These are phyloP conservation scores for Odontarrhena argentea DNA, from an alignment of 345 rosid species.

Conservation along the genomic window DNA sequence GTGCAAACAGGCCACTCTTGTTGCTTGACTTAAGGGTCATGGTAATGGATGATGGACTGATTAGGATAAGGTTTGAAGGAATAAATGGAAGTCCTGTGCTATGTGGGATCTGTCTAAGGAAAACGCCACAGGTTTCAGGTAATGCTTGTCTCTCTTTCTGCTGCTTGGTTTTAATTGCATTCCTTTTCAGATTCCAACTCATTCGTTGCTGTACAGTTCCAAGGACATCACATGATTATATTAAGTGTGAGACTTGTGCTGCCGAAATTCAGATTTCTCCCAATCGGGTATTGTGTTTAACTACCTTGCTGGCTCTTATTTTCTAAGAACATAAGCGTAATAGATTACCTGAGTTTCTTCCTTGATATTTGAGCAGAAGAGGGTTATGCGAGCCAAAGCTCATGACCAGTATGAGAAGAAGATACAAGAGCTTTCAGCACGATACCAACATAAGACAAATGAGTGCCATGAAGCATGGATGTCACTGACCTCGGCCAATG, in stretches of 20 bases:
- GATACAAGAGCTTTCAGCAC: slow-evolving; percentile 71
- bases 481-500: slow-evolving; percentile 79
- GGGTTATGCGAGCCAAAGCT: slow-evolving; percentile 68
- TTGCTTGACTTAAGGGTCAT: slow-evolving; percentile 67
- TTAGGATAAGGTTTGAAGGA: slow-evolving; percentile 71
- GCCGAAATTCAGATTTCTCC: slow-evolving; percentile 75
- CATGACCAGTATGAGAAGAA: slow-evolving; percentile 79
- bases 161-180: background rate
- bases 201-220: slow-evolving; percentile 47
- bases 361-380: slow-evolving; percentile 58
- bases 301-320: slow-evolving; percentile 23
- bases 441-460: slow-evolving; percentile 70
- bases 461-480: slow-evolving; percentile 99
- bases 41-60: slow-evolving; percentile 66
- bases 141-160: slow-evolving; percentile 27
- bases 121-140: slow-evolving; percentile 64
- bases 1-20: slow-evolving; percentile 78
- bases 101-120: slow-evolving; percentile 82
- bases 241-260: slow-evolving; percentile 73
- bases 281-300: slow-evolving; percentile 56
- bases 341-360: slow-evolving; percentile 11
- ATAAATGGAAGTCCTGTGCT: slow-evolving; percentile 76
- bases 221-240: slow-evolving; percentile 51
- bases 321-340: background rate
- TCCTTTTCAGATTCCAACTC: slow-evolving; percentile 4